Percentiles rank a stretch among this genome's conserved stretches.
phyloP scores from a whole-genome alignment of 164 flowering plant genomes.

The Akebia trifoliata region DNA sequence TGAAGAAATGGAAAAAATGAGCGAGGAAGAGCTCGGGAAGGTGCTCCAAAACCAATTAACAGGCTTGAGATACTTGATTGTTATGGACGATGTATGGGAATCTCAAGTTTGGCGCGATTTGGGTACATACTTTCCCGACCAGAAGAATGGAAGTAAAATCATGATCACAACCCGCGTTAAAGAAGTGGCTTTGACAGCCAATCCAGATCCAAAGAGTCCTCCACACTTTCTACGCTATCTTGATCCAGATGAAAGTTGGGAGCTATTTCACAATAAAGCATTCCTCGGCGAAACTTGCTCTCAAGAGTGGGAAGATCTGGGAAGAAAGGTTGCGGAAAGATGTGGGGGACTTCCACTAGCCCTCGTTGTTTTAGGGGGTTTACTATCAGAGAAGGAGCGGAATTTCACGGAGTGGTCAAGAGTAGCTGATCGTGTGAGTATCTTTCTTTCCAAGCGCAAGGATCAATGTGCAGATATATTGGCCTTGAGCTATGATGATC shows the following conservation, averaged over 20 bases:
- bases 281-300: background rate
- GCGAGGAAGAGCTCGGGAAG: constrained; percentile 17
- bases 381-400: constrained; percentile 6
- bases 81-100: constrained; percentile 40
- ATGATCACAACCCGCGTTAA: constrained; percentile 27
- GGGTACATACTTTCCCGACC: constrained; percentile 18
- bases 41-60: constrained; percentile 2
- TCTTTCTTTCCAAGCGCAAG: too few relatives aligned
- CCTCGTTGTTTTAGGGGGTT: constrained; percentile 10
- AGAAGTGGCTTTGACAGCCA: constrained; percentile 17
- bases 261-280: constrained; percentile 8
- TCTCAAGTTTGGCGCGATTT: constrained; percentile 22
- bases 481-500: constrained; percentile 15
- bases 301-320: background rate
- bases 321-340: constrained; percentile 9
- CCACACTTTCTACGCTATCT: constrained; percentile 2
- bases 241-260: constrained; percentile 10
- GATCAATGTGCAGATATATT: too few relatives aligned
- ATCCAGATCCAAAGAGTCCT: constrained; percentile 5
- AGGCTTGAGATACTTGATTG: constrained; percentile 23
- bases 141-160: constrained; percentile 13
- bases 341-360: constrained; percentile 23
- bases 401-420: background rate
- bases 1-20: too few relatives aligned
- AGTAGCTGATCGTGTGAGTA: too few relatives aligned